These are phyloP conservation scores for Erysimum cheiri DNA, from an alignment of 441 rosid genomes.

Conservation along the genomic window DNA sequence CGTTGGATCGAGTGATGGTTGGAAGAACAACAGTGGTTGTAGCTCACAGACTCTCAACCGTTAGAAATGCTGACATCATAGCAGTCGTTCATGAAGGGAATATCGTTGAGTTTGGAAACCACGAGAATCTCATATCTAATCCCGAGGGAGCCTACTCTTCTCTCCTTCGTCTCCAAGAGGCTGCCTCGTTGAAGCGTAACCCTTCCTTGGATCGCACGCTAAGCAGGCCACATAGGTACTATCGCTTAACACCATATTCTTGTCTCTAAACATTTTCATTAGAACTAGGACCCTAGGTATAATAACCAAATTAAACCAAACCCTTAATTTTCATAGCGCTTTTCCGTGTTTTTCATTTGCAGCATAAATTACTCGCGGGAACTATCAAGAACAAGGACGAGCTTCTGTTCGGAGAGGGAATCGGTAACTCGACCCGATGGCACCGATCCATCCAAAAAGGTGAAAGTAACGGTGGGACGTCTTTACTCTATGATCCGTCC, in stretches of 20 bases:
- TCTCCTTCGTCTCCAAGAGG: slow-evolving; percentile 78
- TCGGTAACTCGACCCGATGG: slow-evolving; percentile 58
- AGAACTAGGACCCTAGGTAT: background rate
- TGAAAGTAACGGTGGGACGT: slow-evolving; percentile 58
- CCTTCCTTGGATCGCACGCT: slow-evolving; percentile 60
- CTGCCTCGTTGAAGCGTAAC: slow-evolving; percentile 60
- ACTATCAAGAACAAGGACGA: slow-evolving; percentile 66
- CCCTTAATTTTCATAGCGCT: background rate
- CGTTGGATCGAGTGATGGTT: slow-evolving; percentile 88
- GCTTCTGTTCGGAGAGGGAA: slow-evolving; percentile 86
- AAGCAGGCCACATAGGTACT: slow-evolving; percentile 70
- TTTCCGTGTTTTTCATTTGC: background rate
- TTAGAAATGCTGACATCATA: slow-evolving; percentile 83
- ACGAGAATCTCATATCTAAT: slow-evolving; percentile 73
- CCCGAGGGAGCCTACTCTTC: slow-evolving; percentile 69
- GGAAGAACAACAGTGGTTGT: slow-evolving; percentile 91
- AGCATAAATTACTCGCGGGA: slow-evolving; percentile 72
- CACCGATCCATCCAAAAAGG: slow-evolving; percentile 48
- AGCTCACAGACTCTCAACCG: slow-evolving; percentile 89
- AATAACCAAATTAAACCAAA: background rate
- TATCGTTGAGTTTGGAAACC: slow-evolving; percentile 87
- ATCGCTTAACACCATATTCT: slow-evolving; percentile 2
- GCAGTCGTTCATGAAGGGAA: slow-evolving; percentile 81
- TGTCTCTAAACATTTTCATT: background rate
- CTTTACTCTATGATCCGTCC: slow-evolving; percentile 82